phyloP scores from a whole-genome alignment of 306 rosid genomes.

The Quercus dentata region DNA sequence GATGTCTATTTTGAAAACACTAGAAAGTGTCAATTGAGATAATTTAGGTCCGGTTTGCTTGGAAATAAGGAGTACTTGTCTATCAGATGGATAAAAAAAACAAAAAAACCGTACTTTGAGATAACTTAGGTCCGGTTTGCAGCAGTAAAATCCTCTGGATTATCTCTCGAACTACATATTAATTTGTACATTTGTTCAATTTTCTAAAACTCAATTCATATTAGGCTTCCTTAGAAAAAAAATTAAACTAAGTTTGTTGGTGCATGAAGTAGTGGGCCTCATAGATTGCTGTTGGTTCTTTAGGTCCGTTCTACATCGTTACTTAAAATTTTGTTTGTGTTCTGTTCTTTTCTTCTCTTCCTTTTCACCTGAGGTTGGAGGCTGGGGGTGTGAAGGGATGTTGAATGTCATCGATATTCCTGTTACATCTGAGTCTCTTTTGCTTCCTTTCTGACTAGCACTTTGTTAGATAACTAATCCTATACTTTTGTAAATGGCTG shows the following conservation, averaged over 20 bases:
- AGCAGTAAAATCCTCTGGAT: background rate
- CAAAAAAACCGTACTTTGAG: background rate
- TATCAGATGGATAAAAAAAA: background rate
- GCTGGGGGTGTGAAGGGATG: too few species aligned
- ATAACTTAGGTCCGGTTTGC: background rate
- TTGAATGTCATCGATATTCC: background rate
- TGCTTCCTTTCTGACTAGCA: background rate
- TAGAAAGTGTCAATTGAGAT: too few species aligned
- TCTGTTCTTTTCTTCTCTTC: background rate
- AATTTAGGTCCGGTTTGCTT: background rate
- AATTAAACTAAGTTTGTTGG: background rate
- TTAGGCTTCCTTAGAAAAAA: background rate
- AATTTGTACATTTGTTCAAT: background rate
- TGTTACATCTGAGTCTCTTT: background rate
- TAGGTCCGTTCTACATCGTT: background rate
- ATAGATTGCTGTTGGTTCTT: background rate
- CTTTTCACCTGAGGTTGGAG: background rate
- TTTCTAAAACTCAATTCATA: background rate
- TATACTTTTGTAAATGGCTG: background rate
- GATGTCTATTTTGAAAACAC: too few species aligned
- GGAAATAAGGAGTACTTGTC: background rate
- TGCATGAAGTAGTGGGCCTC: background rate
- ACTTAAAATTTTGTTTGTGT: background rate
- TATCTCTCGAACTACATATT: background rate
- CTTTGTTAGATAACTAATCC: background rate